These are phyloP conservation scores for Moricandia moricandioides DNA, from an alignment of 345 rosid genomes.

Conservation along the genomic window DNA sequence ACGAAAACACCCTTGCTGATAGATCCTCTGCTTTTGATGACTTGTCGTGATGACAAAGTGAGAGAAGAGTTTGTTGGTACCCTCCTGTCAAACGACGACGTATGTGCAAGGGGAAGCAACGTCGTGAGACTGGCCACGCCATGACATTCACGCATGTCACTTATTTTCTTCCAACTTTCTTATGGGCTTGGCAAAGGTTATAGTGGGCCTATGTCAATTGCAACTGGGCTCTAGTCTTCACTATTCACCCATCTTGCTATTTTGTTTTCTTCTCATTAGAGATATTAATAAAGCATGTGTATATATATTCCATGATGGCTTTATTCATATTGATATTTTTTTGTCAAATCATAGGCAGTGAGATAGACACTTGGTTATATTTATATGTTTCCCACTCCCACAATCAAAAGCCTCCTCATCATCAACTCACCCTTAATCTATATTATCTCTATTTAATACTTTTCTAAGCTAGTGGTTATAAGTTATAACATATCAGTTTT, in stretches of 20 bases:
- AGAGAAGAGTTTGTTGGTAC: conserved; percentile 1
- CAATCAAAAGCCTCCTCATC: conserved; percentile 3
- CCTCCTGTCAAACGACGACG: conserved; percentile 1
- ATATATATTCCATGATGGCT: background rate
- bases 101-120: background rate
- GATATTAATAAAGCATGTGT: background rate
- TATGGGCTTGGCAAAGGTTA: background rate
- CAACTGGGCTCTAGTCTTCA: background rate
- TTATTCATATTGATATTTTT: background rate
- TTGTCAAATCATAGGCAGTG: conserved; percentile 10
- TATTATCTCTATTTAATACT: background rate
- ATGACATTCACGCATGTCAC: background rate
- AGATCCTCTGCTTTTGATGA: background rate
- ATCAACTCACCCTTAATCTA: conserved; percentile 11
- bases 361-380: conserved; percentile 21
- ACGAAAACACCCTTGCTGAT: background rate
- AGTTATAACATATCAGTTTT: background rate
- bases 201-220: background rate
- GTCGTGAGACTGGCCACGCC: conserved; percentile 11
- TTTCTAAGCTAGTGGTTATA: conserved; percentile 25
- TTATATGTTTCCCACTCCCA: background rate
- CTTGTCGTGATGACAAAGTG: background rate
- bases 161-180: background rate
- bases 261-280: background rate
- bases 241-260: background rate